Percentiles rank a stretch among this genome's conserved stretches.
phyloP scores from a whole-genome alignment of 1,284 basidiomycete species.

The Meira miltonrushii region DNA sequence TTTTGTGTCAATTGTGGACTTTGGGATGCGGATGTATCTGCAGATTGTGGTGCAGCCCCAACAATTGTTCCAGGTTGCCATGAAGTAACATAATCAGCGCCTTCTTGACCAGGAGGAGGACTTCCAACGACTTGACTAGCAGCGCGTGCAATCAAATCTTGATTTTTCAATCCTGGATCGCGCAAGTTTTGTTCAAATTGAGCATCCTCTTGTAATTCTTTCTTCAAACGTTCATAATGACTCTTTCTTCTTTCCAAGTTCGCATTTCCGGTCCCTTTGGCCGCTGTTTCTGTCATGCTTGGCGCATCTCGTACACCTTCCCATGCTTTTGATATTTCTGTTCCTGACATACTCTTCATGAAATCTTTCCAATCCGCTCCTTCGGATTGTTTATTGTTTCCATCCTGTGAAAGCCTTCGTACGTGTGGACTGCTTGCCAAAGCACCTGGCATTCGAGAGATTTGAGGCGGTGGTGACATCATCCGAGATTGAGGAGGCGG shows the following conservation, averaged over 20 bases:
- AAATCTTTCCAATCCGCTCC: conserved; percentile 37
- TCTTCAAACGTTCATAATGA: conserved; percentile 30
- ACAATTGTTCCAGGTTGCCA: conserved; percentile 13
- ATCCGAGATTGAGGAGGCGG: conserved; percentile 14
- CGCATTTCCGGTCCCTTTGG: neutral
- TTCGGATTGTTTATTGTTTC: conserved; percentile 3
- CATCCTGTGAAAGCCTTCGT: neutral
- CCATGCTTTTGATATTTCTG: conserved; percentile 36
- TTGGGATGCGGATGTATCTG: too few relatives aligned
- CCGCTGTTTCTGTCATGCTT: conserved; percentile 5
- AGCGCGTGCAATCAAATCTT: conserved; percentile 36
- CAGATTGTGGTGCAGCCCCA: neutral
- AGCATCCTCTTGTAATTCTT: conserved; percentile 41
- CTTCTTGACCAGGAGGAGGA: conserved; percentile 16
- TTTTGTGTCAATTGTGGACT: neutral
- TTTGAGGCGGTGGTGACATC: neutral
- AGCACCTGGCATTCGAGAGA: neutral
- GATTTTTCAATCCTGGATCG: conserved; percentile 28
- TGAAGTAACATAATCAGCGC: neutral
- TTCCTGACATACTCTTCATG: conserved; percentile 37
- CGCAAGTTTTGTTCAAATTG: conserved; percentile 30
- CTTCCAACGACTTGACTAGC: conserved; percentile 40
- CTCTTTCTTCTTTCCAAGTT: conserved; percentile 22
- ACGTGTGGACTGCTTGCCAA: neutral
- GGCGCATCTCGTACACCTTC: conserved; percentile 14